These are phyloP conservation scores for Globisporangium viniferum DNA, from an alignment of 352 stramenopile species.

Conservation along the genomic window DNA sequence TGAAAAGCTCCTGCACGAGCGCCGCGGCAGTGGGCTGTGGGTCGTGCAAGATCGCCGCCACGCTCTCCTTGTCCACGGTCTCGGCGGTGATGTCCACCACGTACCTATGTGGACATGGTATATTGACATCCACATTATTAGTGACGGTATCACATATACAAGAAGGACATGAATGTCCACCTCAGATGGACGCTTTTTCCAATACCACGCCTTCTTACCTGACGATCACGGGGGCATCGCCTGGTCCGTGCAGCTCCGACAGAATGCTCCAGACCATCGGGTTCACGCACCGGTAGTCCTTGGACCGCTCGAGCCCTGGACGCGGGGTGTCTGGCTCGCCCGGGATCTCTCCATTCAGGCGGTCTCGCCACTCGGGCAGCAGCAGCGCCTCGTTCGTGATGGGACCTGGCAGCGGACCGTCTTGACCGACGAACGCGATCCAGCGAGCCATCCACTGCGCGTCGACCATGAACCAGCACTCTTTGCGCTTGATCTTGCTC, in stretches of 20 bases:
- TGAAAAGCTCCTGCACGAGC: conserved; percentile 42
- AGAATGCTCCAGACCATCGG: conserved; percentile 79
- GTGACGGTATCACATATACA: neutral
- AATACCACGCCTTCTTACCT: conserved; percentile 1
- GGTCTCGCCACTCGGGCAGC: conserved; percentile 29
- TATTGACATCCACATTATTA: neutral
- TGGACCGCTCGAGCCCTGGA: conserved; percentile 36
- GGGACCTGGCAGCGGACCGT: conserved; percentile 46
- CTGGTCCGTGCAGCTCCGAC: conserved; percentile 52
- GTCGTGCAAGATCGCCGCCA: conserved; percentile 34
- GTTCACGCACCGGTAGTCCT: conserved; percentile 67
- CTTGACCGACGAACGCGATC: conserved; percentile 50
- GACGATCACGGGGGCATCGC: conserved; percentile 41
- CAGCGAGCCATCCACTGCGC: conserved; percentile 62
- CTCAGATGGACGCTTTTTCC: neutral
- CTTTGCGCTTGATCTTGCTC: conserved; percentile 42
- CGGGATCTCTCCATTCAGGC: conserved; percentile 23
- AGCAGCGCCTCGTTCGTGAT: conserved; percentile 71
- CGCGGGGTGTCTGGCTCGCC: conserved; percentile 45
- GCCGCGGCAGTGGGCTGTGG: conserved; percentile 37
- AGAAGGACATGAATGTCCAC: neutral
- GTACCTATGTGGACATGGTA: conserved; percentile 24
- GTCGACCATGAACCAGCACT: conserved; percentile 78
- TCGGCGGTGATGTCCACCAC: conserved; percentile 48
- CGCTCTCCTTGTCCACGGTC: conserved; percentile 30